These are phyloP conservation scores for Cladosporium velox DNA, from an alignment of 2,329 filamentous ascomycete genomes.

Conservation along the genomic window DNA sequence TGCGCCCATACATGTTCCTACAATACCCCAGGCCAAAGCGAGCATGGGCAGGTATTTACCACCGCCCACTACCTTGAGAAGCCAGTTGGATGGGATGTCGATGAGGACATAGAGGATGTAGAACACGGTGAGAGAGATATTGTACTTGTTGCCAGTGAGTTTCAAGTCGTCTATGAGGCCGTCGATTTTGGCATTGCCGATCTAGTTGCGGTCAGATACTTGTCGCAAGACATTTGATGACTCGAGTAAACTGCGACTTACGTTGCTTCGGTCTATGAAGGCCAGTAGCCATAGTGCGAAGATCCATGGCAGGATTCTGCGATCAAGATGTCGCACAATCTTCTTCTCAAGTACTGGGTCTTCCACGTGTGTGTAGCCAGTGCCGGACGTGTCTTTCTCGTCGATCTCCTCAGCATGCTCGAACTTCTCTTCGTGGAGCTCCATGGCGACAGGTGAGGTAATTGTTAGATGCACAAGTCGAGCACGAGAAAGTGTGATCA, in stretches of 20 bases:
- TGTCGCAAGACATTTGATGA: neutral
- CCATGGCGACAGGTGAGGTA: neutral
- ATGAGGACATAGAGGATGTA: conserved; percentile 48
- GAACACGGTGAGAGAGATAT: conserved; percentile 48
- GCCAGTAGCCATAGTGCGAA: conserved; percentile 51
- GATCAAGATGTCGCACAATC: conserved; percentile 47
- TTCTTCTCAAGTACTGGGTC: conserved; percentile 23
- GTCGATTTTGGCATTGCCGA: conserved; percentile 48
- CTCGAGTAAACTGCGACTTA: conserved; percentile 16
- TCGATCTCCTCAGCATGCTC: conserved; percentile 19
- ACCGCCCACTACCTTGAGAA: conserved; percentile 44
- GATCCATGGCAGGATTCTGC: conserved; percentile 48
- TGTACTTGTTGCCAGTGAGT: conserved; percentile 45
- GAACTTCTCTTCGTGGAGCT: conserved; percentile 7
- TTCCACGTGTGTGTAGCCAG: conserved; percentile 23
- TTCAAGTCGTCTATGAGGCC: conserved; percentile 44
- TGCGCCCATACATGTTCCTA: conserved; percentile 45
- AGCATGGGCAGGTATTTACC: conserved; percentile 45
- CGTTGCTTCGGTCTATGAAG: conserved; percentile 48
- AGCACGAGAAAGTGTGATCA: neutral
- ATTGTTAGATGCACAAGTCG: neutral
- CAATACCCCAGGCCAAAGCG: conserved; percentile 44
- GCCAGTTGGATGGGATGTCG: conserved; percentile 45
- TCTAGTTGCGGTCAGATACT: neutral
- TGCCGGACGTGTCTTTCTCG: conserved; percentile 16